Base-by-base conservation (phyloP, 208 protist genomes). In the Trypanosoma conorhini region DNA sequence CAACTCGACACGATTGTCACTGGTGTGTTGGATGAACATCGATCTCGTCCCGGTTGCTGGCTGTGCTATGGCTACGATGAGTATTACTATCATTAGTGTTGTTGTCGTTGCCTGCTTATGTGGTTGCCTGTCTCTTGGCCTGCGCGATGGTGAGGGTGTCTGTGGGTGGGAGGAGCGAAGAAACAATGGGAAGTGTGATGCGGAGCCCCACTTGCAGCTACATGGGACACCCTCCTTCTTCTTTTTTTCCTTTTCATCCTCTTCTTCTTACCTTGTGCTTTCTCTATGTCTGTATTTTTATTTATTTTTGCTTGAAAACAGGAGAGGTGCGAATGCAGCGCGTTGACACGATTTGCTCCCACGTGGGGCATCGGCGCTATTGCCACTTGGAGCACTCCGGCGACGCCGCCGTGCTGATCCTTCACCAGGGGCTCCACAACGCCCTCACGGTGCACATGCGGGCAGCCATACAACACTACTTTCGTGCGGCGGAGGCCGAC, bases 321-420 rank as follows among this genome's bases (percentile, higher is more conserved):
- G 5, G 1, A 35, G 30, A 12, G 26, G 22, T 35, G 7, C 10
- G n/a, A 26, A 81, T 81, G 75, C 80, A 44, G 40, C 61, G 79
- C 24, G 55, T 85, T 26, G 63, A 67, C 42, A 68, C 59, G 0
- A 58, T 90, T 26, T 30, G 52, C 33, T 68, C 54, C 0, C 87
- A 93, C 22, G 46, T 93, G 30, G 75, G 85, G 59, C 65, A 83
- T 67, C 76, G 67, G 26, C 60, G 51, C 17, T 92, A 83, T 52
- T 84, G 88, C 48, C 82, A 85, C 15, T 58, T 86, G 21, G 82
- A 89, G 78, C 77, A 75, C 13, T 71, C 59, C 21, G 82, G 76
- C 9, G 74, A 52, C 59, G 63, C 73, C 17, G 80, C 79, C 10
- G 64, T 89, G 52, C 58, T 92, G 30, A 67, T 69, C 35, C 65